phyloP scores from a whole-genome alignment of 495 filamentous ascomycete genomes.

The Penicillium herquei region DNA sequence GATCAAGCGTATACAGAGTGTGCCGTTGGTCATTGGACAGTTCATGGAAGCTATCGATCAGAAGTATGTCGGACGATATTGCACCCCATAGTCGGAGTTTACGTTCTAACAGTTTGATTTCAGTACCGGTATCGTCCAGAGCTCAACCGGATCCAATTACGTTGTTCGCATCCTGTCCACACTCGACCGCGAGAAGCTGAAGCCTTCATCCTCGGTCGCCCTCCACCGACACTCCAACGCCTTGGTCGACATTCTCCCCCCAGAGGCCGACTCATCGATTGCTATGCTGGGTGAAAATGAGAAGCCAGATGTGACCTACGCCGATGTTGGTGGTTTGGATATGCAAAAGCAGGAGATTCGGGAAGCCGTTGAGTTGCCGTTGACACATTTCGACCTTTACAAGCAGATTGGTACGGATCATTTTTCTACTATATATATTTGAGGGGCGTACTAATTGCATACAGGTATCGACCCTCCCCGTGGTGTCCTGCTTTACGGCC shows the following conservation, averaged over 20 bases:
- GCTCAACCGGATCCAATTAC: constrained; percentile 97
- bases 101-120: not conserved
- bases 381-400: constrained; percentile 97
- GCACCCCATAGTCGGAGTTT: not conserved
- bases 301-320: constrained; percentile 98
- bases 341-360: constrained; percentile 99
- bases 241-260: constrained; percentile 95
- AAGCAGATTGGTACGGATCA: constrained; percentile 73
- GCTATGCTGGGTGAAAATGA: constrained; percentile 95
- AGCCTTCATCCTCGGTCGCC: constrained; percentile 95
- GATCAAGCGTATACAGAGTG: constrained; percentile 98
- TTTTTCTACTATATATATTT: not conserved
- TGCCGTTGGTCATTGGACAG: constrained; percentile 95
- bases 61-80: constrained; percentile 60
- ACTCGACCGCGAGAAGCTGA: constrained; percentile 94
- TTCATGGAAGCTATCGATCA: constrained; percentile 99
- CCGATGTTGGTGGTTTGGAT: constrained; percentile 94
- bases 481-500: constrained; percentile 93
- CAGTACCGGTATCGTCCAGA: constrained; percentile 97
- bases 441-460: constrained; percentile 20
- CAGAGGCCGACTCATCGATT: constrained; percentile 96
- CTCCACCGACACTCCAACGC: constrained; percentile 98
- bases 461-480: constrained; percentile 93
- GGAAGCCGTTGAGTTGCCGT: constrained; percentile 92
- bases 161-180: constrained; percentile 98